Evolutionary conservation across 768 basidiomycete genomes (phyloP).

Genomic region (Dacryopinax primogenitus): DNA sequence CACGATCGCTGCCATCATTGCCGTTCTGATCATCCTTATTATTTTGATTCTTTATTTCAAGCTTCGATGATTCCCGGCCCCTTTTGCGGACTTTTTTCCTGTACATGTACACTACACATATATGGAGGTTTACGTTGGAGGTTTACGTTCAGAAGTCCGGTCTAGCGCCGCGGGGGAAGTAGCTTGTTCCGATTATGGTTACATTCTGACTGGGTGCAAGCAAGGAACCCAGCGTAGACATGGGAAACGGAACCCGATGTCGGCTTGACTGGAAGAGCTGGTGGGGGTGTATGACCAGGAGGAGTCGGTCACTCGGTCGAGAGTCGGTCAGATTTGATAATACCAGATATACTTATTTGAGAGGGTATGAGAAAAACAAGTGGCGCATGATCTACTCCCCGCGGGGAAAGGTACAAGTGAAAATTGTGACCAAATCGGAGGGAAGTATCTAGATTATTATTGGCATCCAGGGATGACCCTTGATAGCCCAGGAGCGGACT

Average conservation of each 20-base stretch:
- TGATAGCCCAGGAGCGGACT: too few species aligned
- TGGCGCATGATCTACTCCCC: too few species aligned
- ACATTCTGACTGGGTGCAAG: neutral
- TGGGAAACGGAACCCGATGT: neutral
- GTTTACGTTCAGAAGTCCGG: neutral
- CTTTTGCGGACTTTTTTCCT: neutral
- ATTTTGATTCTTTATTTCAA: conserved; percentile 71
- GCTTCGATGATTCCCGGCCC: conserved; percentile 25
- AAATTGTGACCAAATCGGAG: too few species aligned
- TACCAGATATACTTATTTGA: too few species aligned
- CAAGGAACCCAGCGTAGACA: neutral
- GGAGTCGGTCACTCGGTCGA: too few species aligned
- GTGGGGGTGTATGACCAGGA: too few species aligned
- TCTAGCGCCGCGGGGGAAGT: neutral
- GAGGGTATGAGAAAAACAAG: too few species aligned
- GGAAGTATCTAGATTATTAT: too few species aligned
- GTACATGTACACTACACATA: neutral
- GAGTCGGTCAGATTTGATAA: too few species aligned
- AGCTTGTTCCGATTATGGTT: neutral
- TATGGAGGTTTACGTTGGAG: neutral
- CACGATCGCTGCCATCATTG: conserved; percentile 74
- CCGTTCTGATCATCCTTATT: conserved; percentile 73
- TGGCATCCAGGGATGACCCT: too few species aligned
- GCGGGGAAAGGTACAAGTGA: too few species aligned
- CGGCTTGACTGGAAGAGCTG: neutral